Conservation (phyloP, 2,329 filamentous ascomycete species). For the Hymenoscyphus scutula region DNA sequence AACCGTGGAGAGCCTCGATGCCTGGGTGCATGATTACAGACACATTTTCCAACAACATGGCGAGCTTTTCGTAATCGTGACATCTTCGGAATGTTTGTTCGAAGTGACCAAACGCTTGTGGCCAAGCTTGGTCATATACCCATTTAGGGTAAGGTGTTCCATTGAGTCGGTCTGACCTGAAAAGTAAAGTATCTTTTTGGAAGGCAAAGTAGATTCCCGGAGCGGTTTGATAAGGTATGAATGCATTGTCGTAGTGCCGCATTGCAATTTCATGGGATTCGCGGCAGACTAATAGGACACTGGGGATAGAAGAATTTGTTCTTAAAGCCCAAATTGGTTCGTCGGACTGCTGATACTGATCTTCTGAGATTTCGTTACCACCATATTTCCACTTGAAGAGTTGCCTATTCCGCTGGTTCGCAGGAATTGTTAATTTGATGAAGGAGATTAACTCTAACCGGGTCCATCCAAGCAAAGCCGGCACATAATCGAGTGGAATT, state of each 20-base stretch:
- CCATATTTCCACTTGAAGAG: neutral
- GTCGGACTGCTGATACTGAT: neutral
- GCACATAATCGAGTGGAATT: neutral
- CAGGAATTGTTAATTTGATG: neutral
- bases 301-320: neutral
- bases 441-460: neutral
- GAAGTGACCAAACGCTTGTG: neutral
- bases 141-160: neutral
- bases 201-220: neutral
- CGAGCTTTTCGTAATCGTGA: neutral
- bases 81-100: neutral
- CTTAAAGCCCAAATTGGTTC: neutral
- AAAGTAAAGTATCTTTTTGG: neutral
- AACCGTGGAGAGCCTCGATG: neutral
- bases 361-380: neutral
- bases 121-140: neutral
- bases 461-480: neutral
- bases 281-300: neutral
- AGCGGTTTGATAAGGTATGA: neutral
- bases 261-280: neutral
- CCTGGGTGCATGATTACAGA: neutral
- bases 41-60: neutral
- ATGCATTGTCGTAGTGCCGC: neutral
- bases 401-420: neutral
- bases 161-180: neutral